Base-by-base conservation (phyloP, 257 asterid species). In the Jacaranda mimosifolia region DNA sequence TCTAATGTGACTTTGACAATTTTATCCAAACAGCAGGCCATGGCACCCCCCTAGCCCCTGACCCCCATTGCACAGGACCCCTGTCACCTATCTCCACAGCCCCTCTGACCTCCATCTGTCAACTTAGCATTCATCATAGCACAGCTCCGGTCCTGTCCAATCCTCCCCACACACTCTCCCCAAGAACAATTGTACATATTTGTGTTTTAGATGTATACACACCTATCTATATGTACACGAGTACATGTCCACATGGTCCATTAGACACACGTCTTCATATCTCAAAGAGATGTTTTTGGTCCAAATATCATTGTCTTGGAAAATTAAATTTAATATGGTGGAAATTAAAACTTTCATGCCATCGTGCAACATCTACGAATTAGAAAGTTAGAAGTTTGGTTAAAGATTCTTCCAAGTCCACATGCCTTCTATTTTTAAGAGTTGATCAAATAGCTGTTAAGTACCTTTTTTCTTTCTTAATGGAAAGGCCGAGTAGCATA, bases 371-470 rank as follows among this genome's bases (percentile, higher is more conserved):
- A 64, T 38, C 70, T 39, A 38, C 12, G 39, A 64, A 39, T 64
- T 64, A 14, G 13, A 39, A 46, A 10, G n/a, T 17, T 3, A 53
- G 42, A 68, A 35, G 12, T 45, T 60, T 36, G 13, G 55, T 51
- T 49, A 66, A 36, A 66, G 38, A 32, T 70, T 56, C 81, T 55
- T 55, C 68, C 45, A 32, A 68, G 42, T 18, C n/a, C 58, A 63
- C 19, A 68, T 39, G 14, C 64, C 76, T 36, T 40, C 40, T 52
- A 55, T 36, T 60, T 60, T 45, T 53, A 63, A 45, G 18, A 56
- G 26, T 51, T 65, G 9, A 45, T 64, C 77, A 55, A 14, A 64
- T 53, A 46, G 78, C 26, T 57, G 45, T 46, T 21, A 53, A 18
- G 53, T 32, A 40, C 46, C 7, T 70, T 48, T 18, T 64, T 35